Conservation (phyloP, 768 basidiomycete genomes). For the Cystobasidium ongulense region DNA sequence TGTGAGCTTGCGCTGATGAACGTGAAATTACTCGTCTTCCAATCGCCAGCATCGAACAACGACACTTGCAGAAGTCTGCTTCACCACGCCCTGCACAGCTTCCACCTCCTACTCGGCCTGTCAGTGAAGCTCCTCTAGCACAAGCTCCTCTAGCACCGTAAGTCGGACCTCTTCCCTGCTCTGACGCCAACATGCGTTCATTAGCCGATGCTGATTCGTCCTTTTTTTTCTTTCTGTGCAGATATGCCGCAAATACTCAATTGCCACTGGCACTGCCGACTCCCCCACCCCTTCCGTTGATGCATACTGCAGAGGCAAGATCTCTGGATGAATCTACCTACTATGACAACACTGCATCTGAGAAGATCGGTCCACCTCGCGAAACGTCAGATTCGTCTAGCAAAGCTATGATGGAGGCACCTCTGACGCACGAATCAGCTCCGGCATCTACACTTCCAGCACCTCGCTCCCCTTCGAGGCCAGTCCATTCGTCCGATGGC, state of each 20-base stretch:
- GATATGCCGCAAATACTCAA: not conserved
- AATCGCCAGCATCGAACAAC: not conserved
- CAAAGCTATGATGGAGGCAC: not conserved
- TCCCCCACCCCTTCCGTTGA: not conserved
- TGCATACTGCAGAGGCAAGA: not conserved
- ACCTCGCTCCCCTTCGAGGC: not conserved
- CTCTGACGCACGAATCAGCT: not conserved
- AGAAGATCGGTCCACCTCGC: not conserved
- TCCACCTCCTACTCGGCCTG: not conserved
- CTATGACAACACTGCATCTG: not conserved
- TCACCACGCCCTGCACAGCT: not conserved
- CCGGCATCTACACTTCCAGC: not conserved
- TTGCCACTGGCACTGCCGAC: not conserved
- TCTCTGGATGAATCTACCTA: not conserved
- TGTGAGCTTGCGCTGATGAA: no score
- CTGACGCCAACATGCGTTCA: no score
- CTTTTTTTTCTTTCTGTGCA: no score
- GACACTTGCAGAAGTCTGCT: not conserved
- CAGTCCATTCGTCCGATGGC: not conserved
- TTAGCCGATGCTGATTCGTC: no score
- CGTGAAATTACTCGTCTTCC: not conserved
- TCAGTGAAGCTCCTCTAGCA: not conserved
- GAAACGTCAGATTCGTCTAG: not conserved
- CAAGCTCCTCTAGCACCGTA: not conserved
- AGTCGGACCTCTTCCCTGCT: no score